phyloP scores from a whole-genome alignment of 805 yeast genomes.

The Candida schatavii region DNA sequence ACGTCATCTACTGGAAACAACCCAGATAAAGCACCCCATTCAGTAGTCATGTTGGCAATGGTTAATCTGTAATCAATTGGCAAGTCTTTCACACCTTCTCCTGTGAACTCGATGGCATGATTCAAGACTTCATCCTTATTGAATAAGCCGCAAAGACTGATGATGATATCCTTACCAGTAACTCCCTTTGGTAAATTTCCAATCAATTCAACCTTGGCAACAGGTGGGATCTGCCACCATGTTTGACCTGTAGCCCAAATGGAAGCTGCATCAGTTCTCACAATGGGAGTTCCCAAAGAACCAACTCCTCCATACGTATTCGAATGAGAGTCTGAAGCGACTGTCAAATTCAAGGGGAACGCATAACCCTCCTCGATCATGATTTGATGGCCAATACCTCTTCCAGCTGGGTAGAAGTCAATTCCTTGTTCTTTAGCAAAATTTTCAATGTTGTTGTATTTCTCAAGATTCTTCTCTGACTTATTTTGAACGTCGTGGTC shows the following conservation, averaged over 20 bases:
- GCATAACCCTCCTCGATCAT: conserved; percentile 99
- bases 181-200: conserved; percentile 84
- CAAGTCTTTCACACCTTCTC: conserved; percentile 67
- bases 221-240: conserved; percentile 99
- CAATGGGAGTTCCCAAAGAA: conserved; percentile 93
- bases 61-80: conserved; percentile 85
- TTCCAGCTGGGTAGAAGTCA: conserved; percentile 97
- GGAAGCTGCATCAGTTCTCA: conserved; percentile 97
- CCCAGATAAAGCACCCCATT: conserved; percentile 98
- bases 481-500: conserved; percentile 98
- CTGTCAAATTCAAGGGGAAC: conserved; percentile 88
- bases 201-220: conserved; percentile 84
- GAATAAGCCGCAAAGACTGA: conserved; percentile 90
- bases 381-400: conserved; percentile 98
- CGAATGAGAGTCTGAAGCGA: conserved; percentile 97
- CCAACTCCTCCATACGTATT: conserved; percentile 98
- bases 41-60: conserved; percentile 96
- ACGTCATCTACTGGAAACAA: conserved; percentile 92
- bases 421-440: conserved; percentile 90
- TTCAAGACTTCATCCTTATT: conserved; percentile 90
- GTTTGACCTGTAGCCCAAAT: conserved; percentile 99
- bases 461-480: conserved; percentile 80
- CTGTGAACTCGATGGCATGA: conserved; percentile 92
- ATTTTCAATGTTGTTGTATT: conserved; percentile 82
- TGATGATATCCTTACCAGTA: conserved; percentile 95